Conservation (phyloP, 129 eudicot species). For the Lonicera japonica region DNA sequence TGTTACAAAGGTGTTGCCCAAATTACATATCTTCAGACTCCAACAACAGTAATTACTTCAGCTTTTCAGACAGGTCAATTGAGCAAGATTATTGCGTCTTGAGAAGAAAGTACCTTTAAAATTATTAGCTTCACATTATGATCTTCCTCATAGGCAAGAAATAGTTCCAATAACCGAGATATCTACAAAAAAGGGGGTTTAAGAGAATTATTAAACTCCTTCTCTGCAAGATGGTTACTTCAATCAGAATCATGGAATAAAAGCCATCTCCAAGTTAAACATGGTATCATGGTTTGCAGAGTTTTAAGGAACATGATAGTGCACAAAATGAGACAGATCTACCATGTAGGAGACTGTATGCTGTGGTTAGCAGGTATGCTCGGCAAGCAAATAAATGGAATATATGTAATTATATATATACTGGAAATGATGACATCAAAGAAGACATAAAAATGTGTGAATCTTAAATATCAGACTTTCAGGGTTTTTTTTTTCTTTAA, state of each 20-base stretch:
- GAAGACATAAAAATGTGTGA: background rate
- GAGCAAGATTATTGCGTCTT: background rate
- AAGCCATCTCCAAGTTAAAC: too few species aligned
- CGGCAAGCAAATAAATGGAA: too few species aligned
- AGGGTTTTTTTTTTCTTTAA: too few species aligned
- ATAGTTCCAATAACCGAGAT: slow-evolving; percentile 71
- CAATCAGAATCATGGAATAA: too few species aligned
- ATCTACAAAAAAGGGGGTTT: slow-evolving; percentile 30
- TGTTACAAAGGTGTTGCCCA: too few species aligned
- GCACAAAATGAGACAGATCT: background rate
- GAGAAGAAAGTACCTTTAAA: slow-evolving; percentile 45
- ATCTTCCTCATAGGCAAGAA: slow-evolving; percentile 56
- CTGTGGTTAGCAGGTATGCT: too few species aligned
- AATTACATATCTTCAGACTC: background rate
- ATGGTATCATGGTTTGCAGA: background rate
- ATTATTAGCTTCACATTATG: slow-evolving; percentile 61
- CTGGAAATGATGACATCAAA: background rate
- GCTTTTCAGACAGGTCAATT: background rate
- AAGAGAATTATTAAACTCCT: background rate
- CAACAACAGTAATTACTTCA: background rate
- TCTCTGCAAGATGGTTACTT: background rate
- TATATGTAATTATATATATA: background rate
- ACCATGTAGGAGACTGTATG: too few species aligned
- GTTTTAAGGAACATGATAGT: background rate
- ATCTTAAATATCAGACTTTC: too few species aligned